These are phyloP conservation scores for Boletus eberwhitei DNA, from an alignment of 768 basidiomycete species.

Conservation along the genomic window DNA sequence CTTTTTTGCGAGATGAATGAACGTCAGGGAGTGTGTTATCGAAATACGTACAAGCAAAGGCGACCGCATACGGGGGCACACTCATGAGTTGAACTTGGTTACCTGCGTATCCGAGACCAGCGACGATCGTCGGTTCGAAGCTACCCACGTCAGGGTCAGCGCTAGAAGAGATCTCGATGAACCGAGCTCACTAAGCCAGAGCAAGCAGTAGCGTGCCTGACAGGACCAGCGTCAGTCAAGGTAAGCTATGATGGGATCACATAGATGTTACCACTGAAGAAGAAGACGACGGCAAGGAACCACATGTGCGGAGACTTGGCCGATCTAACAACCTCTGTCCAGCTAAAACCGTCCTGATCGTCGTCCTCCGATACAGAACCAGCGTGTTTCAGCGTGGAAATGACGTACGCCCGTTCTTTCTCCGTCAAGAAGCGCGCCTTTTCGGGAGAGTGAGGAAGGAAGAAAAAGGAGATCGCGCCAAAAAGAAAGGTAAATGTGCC, in stretches of 20 bases:
- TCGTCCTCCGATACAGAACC: slow-evolving; percentile 40
- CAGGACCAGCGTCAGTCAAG: neutral
- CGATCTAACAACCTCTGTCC: slow-evolving; percentile 50
- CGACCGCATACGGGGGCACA: slow-evolving; percentile 43
- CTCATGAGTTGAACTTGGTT: slow-evolving; percentile 58
- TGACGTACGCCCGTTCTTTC: slow-evolving; percentile 48
- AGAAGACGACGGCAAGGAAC: slow-evolving; percentile 47
- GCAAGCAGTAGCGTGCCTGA: slow-evolving; percentile 17
- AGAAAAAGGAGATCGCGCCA: slow-evolving; percentile 47
- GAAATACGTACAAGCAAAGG: slow-evolving; percentile 42
- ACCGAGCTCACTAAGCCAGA: slow-evolving; percentile 22
- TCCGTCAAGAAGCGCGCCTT: slow-evolving; percentile 48
- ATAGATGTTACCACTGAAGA: slow-evolving; percentile 45
- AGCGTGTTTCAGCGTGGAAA: slow-evolving; percentile 21
- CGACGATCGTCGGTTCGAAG: slow-evolving; percentile 72
- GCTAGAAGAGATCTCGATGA: slow-evolving; percentile 24
- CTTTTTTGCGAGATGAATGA: slow-evolving; percentile 21
- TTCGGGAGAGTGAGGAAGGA: slow-evolving; percentile 45
- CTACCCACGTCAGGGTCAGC: slow-evolving; percentile 39
- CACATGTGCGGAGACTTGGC: slow-evolving; percentile 54
- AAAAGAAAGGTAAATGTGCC: slow-evolving; percentile 62
- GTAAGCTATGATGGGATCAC: neutral
- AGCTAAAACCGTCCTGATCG: slow-evolving; percentile 47
- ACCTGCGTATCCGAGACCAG: slow-evolving; percentile 53
- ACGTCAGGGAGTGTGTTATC: neutral